Base-by-base conservation (phyloP, 1,139 yeast species). In the Lodderomyces parapsilosis region DNA sequence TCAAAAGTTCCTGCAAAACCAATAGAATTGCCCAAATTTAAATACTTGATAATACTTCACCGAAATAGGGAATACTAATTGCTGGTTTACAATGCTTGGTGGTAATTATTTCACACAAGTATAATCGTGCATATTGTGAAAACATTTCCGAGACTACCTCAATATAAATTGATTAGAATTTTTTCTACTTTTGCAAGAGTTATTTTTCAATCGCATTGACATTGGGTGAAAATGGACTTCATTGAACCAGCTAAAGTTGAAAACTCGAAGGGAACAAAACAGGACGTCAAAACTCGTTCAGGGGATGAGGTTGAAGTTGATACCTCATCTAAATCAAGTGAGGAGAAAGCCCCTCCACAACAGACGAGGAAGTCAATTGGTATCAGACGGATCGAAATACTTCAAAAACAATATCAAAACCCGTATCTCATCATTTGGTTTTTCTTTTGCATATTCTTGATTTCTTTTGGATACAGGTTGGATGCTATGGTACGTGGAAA, bases 381-480 rank as follows among this genome's bases (percentile, higher is more conserved):
- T 24, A 56, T 74, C 35, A 60, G 68, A 51, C 71, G 62, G 51
- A 64, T 71, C 15, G 79, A 74, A 52, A 55, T 74, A 24, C 57
- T 71, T 48, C 65, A 65, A 19, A 60, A 58, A 7, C 76, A 70
- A 49, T 72, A 57, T 45, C 38, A 49, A 25, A 44, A 44, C 38
- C 50, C 45, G 3, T 36, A 23, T 13, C 58, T 48, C 42, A 71
- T 65, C 41, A 46, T 65, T 8, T 50, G 65, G 24, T 66, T 76
- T 47, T 78, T 78, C 48, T 54, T 79, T 42, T 64, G 75, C 38
- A 69, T 83, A 17, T 83, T 85, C 56, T 51, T 80, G 17, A 74
- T 81, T 44, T 75, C 86, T 13, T 85, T 83, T 56, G 76, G 76
- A 32, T 84, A 84, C 54, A 80, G 86, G 10, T 63, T 85, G 30